Evolutionary conservation across 2,329 filamentous ascomycete genomes (phyloP).

Genomic region (Verticillium zaregamsianum): DNA sequence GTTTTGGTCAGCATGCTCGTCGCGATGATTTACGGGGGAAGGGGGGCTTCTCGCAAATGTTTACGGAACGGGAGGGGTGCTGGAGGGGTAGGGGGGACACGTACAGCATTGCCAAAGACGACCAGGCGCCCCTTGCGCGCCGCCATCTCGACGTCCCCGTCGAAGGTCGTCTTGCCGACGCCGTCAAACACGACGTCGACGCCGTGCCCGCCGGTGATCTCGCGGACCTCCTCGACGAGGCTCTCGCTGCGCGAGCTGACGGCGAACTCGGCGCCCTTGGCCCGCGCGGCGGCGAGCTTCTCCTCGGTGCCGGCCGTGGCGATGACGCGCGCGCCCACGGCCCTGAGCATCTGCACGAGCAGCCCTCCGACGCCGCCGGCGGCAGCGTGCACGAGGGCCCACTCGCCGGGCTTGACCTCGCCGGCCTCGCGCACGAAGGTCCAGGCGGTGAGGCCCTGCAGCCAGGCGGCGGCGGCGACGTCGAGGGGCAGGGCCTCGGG

Average conservation of each 20-base stretch:
- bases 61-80: too few species aligned
- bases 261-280: conserved; percentile 66
- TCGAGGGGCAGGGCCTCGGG: conserved; percentile 59
- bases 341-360: conserved; percentile 69
- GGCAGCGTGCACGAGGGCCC: conserved; percentile 79
- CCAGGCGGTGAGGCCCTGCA: conserved; percentile 81
- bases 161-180: conserved; percentile 81
- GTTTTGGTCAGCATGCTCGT: neutral
- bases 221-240: conserved; percentile 54
- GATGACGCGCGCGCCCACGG: conserved; percentile 72
- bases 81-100: conserved; percentile 20
- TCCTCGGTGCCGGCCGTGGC: conserved; percentile 71
- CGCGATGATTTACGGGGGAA: neutral
- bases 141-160: conserved; percentile 68
- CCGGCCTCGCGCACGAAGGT: conserved; percentile 74
- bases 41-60: neutral
- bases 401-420: conserved; percentile 72
- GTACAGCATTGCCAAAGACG: conserved; percentile 75
- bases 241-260: conserved; percentile 64
- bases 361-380: conserved; percentile 77
- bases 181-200: conserved; percentile 79
- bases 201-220: conserved; percentile 69
- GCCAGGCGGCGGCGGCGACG: conserved; percentile 62
- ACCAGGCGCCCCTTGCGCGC: conserved; percentile 74
- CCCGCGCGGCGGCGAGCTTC: conserved; percentile 66